These are phyloP conservation scores for Hibiscus trionum DNA, from an alignment of 345 rosid genomes.

Conservation along the genomic window DNA sequence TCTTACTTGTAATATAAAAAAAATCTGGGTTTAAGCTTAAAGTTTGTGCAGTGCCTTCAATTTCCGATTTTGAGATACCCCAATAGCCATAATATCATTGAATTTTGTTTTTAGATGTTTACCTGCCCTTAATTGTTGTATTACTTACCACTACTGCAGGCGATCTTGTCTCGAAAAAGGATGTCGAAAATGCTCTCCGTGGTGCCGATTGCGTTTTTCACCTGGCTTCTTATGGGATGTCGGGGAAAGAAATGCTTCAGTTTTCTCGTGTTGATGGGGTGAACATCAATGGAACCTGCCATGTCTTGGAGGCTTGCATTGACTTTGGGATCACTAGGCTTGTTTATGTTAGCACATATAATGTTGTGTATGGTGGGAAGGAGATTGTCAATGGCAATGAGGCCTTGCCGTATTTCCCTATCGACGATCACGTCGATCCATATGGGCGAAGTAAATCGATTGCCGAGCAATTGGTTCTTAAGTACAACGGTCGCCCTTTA, in stretches of 20 bases:
- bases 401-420: slow-evolving; percentile 65
- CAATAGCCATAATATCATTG: not conserved
- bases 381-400: slow-evolving; percentile 82
- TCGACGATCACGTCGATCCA: slow-evolving; percentile 65
- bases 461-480: slow-evolving; percentile 80
- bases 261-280: slow-evolving; percentile 74
- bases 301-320: slow-evolving; percentile 59
- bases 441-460: slow-evolving; percentile 72
- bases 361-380: slow-evolving; percentile 85
- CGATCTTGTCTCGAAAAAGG: slow-evolving; percentile 44
- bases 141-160: slow-evolving; percentile 27
- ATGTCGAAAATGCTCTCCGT: slow-evolving; percentile 54
- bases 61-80: not conserved
- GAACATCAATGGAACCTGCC: slow-evolving; percentile 77
- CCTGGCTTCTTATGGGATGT: slow-evolving; percentile 90
- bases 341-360: slow-evolving; percentile 79
- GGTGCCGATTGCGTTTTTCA: slow-evolving; percentile 80
- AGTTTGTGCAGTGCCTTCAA: not conserved
- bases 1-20: no score
- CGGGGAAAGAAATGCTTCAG: slow-evolving; percentile 92
- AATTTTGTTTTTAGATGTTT: not conserved
- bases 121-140: not conserved
- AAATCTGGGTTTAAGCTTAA: not conserved
- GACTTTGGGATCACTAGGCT: slow-evolving; percentile 60
- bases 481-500: slow-evolving; percentile 58